Evolutionary conservation across 768 basidiomycete genomes (phyloP), one percentile per base, ranked within the genome.

Genomic region (Mrakia blollopis): DNA sequence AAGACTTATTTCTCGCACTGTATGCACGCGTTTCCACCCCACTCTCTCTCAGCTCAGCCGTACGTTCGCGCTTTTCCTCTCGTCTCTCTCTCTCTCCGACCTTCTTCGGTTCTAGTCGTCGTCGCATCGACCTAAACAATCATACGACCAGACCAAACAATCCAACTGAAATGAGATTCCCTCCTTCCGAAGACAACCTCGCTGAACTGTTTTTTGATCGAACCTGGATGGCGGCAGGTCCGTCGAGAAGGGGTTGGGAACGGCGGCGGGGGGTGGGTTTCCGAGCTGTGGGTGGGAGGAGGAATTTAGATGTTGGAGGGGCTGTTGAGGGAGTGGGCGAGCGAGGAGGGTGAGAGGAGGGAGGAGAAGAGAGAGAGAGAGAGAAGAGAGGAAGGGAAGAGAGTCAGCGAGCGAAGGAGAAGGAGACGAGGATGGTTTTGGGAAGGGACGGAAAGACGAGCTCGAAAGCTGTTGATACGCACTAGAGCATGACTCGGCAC

Each of bases 401-500:
- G 25, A 39, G 18, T 21, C 65, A 37, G 62, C 28, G 30, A 28
- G n/a, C n/a, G 3, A 62, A 28, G 61, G 32, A 30, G 13, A 30
- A 35, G 28, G 30, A n/a, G 62, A 47, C 44, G 14, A 41, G 60
- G 60, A 28, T 2, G 61, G 10, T 16, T 9, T 1, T 30, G 32
- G 16, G 11, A n/a, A 62, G n/a, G 1, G 57, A 16, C 16, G 10
- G 35, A 30, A 30, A 9, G 28, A 16, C 18, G 21, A 41, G n/a
- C n/a, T n/a, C 16, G 30, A 7, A 6, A 16, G 68, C 21, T 54
- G 39, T 28, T 10, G 14, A 39, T 44, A 73, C 76, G 62, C 32
- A 77, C 76, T 93, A 95, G 80, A 95, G 89, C 93, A 95, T 95
- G 57, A 78, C 71, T 61, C 77, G 37, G 77, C 77, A 78, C 68